Evolutionary conservation across 1,139 yeast genomes (phyloP).

Genomic region (Meyerozyma athensensis): DNA sequence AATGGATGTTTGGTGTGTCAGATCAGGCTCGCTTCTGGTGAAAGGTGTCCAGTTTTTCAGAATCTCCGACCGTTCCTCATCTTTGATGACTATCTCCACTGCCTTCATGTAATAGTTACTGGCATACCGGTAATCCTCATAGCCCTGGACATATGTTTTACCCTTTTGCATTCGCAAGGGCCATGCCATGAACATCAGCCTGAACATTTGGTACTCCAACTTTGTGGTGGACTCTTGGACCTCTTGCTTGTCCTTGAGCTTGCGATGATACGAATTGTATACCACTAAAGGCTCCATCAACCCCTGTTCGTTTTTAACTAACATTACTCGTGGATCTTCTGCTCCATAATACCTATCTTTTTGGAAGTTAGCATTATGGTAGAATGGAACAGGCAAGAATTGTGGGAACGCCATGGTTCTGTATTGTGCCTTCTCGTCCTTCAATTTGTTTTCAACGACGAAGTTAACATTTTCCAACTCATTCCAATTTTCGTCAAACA

Average conservation of each 20-base stretch:
- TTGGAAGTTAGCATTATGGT: conserved; percentile 10
- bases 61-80: neutral
- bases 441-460: conserved; percentile 22
- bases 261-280: conserved; percentile 6
- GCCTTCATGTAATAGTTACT: neutral
- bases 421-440: conserved; percentile 9
- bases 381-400: conserved; percentile 26
- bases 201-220: neutral
- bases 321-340: conserved; percentile 43
- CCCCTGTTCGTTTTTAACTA: conserved; percentile 28
- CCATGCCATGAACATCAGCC: conserved; percentile 5
- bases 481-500: conserved; percentile 25
- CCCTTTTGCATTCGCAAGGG: conserved; percentile 6
- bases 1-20: neutral
- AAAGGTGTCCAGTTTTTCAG: conserved; percentile 7
- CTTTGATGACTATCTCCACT: neutral
- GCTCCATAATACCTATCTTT: conserved; percentile 34
- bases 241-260: neutral
- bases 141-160: neutral
- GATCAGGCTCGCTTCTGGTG: neutral
- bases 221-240: neutral
- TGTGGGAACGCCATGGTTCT: conserved; percentile 19
- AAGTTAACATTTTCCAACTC: conserved; percentile 20
- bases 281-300: conserved; percentile 14
- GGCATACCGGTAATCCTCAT: neutral